phyloP scores from a whole-genome alignment of 2,329 filamentous ascomycete species.

The Aspergillus sergii region DNA sequence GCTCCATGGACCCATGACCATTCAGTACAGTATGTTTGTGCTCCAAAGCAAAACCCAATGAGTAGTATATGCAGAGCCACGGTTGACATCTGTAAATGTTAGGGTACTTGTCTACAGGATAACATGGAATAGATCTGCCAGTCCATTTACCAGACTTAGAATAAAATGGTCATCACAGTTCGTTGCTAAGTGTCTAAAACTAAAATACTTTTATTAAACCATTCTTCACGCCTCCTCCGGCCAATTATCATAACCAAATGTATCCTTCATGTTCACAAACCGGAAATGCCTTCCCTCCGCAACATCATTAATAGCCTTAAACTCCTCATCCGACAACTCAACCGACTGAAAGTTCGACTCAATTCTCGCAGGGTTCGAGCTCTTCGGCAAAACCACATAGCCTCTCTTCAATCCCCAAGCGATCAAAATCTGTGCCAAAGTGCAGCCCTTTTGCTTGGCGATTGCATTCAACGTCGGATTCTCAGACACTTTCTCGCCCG shows the following conservation, averaged over 20 bases:
- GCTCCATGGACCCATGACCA: too few species aligned
- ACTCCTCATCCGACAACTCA: conserved; percentile 59
- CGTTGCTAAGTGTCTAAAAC: background rate
- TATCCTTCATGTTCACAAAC: conserved; percentile 82
- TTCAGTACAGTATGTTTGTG: too few species aligned
- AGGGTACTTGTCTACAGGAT: too few species aligned
- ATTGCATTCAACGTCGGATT: conserved; percentile 62
- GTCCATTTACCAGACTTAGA: background rate
- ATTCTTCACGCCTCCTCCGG: conserved; percentile 55
- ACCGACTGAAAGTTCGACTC: conserved; percentile 69
- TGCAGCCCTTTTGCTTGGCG: conserved; percentile 59
- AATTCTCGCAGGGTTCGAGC: conserved; percentile 66
- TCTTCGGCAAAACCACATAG: conserved; percentile 71
- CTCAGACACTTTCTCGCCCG: conserved; percentile 66
- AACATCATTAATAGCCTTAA: conserved; percentile 63
- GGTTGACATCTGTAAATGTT: too few species aligned
- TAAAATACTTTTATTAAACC: background rate
- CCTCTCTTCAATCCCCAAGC: conserved; percentile 68
- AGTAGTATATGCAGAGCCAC: too few species aligned
- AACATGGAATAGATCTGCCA: background rate
- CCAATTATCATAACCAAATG: conserved; percentile 74
- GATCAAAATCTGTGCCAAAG: conserved; percentile 63
- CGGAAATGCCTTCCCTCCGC: conserved; percentile 67
- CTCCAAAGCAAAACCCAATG: too few species aligned
- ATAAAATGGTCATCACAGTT: background rate